Evolutionary conservation across 208 protist genomes (phyloP).

Genomic region (Tritrichomonas musculus): DNA sequence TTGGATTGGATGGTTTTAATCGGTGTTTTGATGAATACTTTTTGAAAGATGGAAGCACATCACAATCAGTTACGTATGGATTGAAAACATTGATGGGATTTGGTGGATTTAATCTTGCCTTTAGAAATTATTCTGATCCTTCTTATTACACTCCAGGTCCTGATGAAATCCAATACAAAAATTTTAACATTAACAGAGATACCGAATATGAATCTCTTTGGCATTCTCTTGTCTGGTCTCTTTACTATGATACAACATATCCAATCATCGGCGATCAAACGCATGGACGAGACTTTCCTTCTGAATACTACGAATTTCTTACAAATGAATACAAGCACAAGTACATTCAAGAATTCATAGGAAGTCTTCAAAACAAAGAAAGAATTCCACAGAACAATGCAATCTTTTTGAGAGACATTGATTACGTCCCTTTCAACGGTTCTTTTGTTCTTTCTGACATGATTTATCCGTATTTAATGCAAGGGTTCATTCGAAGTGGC

Average conservation of each 20-base stretch:
- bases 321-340: not conserved
- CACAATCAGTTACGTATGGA: not conserved
- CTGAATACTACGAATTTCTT: no score
- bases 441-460: not conserved
- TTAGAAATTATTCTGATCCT: not conserved
- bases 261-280: not conserved
- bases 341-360: not conserved
- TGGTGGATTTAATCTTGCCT: not conserved
- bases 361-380: no score
- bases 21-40: not conserved
- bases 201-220: not conserved
- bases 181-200: not conserved
- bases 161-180: not conserved
- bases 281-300: no score
- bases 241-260: not conserved
- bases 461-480: not conserved
- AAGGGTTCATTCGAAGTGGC: not conserved
- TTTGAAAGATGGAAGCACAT: not conserved
- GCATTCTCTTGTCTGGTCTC: not conserved
- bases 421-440: not conserved
- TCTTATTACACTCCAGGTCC: not conserved
- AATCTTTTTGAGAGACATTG: no score
- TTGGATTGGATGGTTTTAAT: not conserved
- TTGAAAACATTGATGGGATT: not conserved
- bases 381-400: not conserved